Conservation (phyloP, 2,329 filamentous ascomycete genomes). For the Stagonosporopsis cucurbitacearum region DNA sequence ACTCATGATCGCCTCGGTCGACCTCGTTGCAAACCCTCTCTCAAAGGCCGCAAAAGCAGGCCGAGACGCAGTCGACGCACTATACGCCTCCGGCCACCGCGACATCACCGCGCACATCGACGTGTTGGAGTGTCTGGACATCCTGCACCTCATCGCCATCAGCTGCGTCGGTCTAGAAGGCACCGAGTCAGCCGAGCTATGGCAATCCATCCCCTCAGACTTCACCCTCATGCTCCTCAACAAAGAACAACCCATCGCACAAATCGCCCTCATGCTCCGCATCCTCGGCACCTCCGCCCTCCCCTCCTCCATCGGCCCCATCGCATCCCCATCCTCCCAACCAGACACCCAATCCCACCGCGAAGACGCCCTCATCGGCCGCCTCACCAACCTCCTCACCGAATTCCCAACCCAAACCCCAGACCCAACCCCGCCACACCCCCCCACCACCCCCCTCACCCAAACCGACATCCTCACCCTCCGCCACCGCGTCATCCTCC, state of each 20-base stretch:
- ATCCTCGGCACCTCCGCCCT: constrained; percentile 72
- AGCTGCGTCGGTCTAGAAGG: constrained; percentile 59
- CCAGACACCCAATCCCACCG: constrained; percentile 42
- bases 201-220: constrained; percentile 70
- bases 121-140: constrained; percentile 66
- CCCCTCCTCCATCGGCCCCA: constrained; percentile 69
- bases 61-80: constrained; percentile 32
- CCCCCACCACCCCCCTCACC: constrained; percentile 1
- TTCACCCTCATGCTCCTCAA: constrained; percentile 72
- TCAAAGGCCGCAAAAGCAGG: constrained; percentile 45
- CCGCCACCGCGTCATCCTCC: constrained; percentile 54
- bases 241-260: constrained; percentile 67
- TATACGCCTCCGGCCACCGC: constrained; percentile 49
- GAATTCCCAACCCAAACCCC: constrained; percentile 54
- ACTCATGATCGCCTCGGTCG: constrained; percentile 54
- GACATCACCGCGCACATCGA: constrained; percentile 66
- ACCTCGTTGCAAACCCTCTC: constrained; percentile 62
- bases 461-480: constrained; percentile 52
- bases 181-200: constrained; percentile 61
- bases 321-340: constrained; percentile 56
- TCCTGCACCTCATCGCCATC: constrained; percentile 69
- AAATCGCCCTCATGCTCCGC: constrained; percentile 69
- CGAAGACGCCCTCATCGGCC: constrained; percentile 63
- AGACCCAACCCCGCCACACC: constrained; percentile 25
- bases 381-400: constrained; percentile 67